Evolutionary conservation across 352 stramenopile species (phyloP), one percentile per base, ranked within the genome.

Genomic region (Globisporangium ultimum): DNA sequence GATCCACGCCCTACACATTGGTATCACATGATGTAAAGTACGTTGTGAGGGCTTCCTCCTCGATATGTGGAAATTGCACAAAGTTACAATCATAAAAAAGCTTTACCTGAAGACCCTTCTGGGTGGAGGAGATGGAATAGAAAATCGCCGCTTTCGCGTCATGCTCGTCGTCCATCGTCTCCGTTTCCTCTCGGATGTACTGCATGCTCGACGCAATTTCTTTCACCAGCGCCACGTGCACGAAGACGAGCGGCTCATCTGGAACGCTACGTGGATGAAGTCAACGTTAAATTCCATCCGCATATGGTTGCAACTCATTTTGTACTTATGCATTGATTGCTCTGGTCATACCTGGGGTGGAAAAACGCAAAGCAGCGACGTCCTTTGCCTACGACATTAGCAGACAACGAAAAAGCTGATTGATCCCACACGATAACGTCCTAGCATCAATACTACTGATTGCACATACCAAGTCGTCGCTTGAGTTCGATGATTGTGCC

Each of bases 41-140:
- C 24, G 24, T 5, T 32, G 5, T 32, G 24, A 32, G 24, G 24
- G 5, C 5, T 32, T 5, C 24, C 5, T 5, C 24, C 24, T 32
- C 5, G 24, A 32, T 32, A 32, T 32, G 24, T 32, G 24, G 5
- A 32, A 32, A 32, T 32, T 2, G 24, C 24, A 32, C 24, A 32
- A 32, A 32, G 24, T 2, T 32, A 32, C 24, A 32, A 32, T 32
- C 24, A 32, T 32, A n/a, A 5, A 32, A 32, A 5, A 32, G 24
- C 24, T 32, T 32, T 52, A 93, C 83, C 76, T 89, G 82, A 20
- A 94, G 69, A 11, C 95, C 96, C 57, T 88, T 89, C 64, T 98
- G 88, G 6, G 94, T 96, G 41, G 93, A 93, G 10, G 80, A 97
- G 65, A 99, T 99, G 1, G 95, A 98, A 72, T 99, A 99, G 66